Conservation (phyloP, 2,329 filamentous ascomycete genomes). For the Exserohilum rostratum region DNA sequence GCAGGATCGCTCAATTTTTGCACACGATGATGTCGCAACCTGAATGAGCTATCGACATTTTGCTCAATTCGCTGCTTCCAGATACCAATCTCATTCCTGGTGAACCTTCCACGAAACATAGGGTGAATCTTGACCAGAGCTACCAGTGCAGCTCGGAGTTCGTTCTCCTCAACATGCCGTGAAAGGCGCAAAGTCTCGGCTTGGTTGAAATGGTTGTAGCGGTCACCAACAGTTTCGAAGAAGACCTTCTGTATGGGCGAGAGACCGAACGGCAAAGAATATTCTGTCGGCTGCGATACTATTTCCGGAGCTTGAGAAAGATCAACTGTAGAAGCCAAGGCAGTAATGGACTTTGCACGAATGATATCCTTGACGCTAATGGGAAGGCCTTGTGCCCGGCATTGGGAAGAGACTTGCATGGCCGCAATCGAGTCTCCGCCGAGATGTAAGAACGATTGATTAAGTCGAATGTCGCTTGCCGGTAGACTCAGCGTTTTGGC, state of each 20-base stretch:
- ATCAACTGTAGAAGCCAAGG: slow-evolving; percentile 30
- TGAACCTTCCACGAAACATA: slow-evolving; percentile 50
- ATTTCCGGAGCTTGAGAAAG: slow-evolving; percentile 9
- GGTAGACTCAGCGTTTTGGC: slow-evolving; percentile 38
- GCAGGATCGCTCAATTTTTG: slow-evolving; percentile 13
- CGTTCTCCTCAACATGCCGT: slow-evolving; percentile 29
- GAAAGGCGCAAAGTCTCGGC: slow-evolving; percentile 36
- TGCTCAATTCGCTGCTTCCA: slow-evolving; percentile 46
- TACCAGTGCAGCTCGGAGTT: slow-evolving; percentile 38
- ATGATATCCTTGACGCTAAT: slow-evolving; percentile 45
- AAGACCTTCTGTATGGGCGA: slow-evolving; percentile 41
- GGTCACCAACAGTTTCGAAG: slow-evolving; percentile 34
- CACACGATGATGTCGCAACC: slow-evolving; percentile 29
- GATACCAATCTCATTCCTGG: slow-evolving; percentile 24
- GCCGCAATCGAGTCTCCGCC: slow-evolving; percentile 47
- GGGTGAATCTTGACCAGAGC: slow-evolving; percentile 46
- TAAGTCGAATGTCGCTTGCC: slow-evolving; percentile 35
- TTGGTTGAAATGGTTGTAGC: slow-evolving; percentile 42
- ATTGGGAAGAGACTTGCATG: slow-evolving; percentile 44
- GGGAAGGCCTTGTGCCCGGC: slow-evolving; percentile 36
- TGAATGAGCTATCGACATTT: slow-evolving; percentile 31
- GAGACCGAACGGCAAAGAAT: slow-evolving; percentile 34
- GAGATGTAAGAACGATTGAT: slow-evolving; percentile 43
- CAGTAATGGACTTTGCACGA: slow-evolving; percentile 38
- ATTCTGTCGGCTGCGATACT: slow-evolving; percentile 21